Evolutionary conservation across 2,329 filamentous ascomycete genomes (phyloP).

Genomic region (Hypoxylon sp.): DNA sequence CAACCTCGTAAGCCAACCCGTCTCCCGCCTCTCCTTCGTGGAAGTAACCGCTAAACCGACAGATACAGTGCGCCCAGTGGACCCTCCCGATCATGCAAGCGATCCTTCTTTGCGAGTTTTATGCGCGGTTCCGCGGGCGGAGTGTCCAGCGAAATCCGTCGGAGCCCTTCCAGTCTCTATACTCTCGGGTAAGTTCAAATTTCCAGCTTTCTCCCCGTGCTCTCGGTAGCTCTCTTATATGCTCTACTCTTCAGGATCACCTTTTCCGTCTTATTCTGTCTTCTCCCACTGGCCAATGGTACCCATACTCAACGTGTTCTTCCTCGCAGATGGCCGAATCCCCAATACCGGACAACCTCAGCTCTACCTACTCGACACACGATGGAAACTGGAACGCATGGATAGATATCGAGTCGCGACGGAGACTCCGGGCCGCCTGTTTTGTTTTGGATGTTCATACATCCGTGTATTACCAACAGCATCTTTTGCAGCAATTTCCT

Average conservation of each 20-base stretch:
- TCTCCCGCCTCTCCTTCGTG: neutral
- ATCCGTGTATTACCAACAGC: slow-evolving; percentile 62
- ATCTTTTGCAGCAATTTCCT: slow-evolving; percentile 48
- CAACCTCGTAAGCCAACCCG: slow-evolving; percentile 55
- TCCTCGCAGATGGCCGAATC: slow-evolving; percentile 51
- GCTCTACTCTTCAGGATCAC: slow-evolving; percentile 46
- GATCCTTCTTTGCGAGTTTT: slow-evolving; percentile 63
- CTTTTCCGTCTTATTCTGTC: slow-evolving; percentile 47
- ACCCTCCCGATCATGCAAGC: slow-evolving; percentile 60
- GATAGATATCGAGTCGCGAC: slow-evolving; percentile 60
- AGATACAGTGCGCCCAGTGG: slow-evolving; percentile 56
- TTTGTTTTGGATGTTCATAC: slow-evolving; percentile 65
- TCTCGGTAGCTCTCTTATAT: slow-evolving; percentile 44
- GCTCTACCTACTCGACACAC: slow-evolving; percentile 35
- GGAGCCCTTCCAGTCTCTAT: slow-evolving; percentile 58
- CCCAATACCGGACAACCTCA: slow-evolving; percentile 41
- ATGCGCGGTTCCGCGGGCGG: slow-evolving; percentile 62
- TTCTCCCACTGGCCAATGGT: slow-evolving; percentile 41
- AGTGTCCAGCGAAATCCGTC: slow-evolving; percentile 58
- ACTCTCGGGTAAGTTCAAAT: slow-evolving; percentile 63
- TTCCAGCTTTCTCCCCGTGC: slow-evolving; percentile 45
- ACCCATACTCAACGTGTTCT: slow-evolving; percentile 48
- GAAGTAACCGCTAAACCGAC: slow-evolving; percentile 25
- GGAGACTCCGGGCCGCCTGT: slow-evolving; percentile 63
- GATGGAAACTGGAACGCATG: slow-evolving; percentile 59